phyloP scores from a whole-genome alignment of 495 filamentous ascomycete genomes.

The Penicillium odoratum region DNA sequence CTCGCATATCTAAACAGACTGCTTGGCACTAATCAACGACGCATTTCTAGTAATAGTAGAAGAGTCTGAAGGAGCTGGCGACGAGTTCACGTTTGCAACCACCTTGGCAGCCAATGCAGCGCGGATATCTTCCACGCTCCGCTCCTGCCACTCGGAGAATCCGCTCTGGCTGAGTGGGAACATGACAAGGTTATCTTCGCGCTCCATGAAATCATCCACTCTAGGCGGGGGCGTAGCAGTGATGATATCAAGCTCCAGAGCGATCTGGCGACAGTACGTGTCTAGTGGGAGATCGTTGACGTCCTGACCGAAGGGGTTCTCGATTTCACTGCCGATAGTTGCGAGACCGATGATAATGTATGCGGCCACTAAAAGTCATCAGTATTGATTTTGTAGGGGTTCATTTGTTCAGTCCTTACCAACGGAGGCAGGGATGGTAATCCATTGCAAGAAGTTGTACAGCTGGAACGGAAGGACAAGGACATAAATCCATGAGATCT shows the following conservation, averaged over 20 bases:
- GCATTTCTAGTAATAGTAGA: constrained; percentile 26
- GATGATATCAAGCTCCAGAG: constrained; percentile 72
- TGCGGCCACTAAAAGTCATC: constrained; percentile 54
- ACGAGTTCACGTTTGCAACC: constrained; percentile 23
- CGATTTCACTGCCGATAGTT: constrained; percentile 81
- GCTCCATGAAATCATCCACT: constrained; percentile 57
- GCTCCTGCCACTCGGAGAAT: constrained; percentile 60
- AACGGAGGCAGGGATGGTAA: constrained; percentile 83
- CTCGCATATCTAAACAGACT: constrained; percentile 25
- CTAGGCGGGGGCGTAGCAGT: constrained; percentile 57
- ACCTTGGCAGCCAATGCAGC: constrained; percentile 51
- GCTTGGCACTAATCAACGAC: constrained; percentile 11
- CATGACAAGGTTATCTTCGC: constrained; percentile 61
- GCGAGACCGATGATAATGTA: constrained; percentile 90
- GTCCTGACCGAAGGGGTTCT: constrained; percentile 86
- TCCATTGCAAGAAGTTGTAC: constrained; percentile 58
- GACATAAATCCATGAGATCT: constrained; percentile 88
- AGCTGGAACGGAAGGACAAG: constrained; percentile 85
- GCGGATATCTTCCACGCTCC: constrained; percentile 60
- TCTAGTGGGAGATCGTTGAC: constrained; percentile 86
- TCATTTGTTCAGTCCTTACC: constrained; percentile 36
- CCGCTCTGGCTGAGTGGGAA: constrained; percentile 64
- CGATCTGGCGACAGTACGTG: constrained; percentile 70
- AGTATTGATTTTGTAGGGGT: background rate
- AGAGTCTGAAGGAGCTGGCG: constrained; percentile 23